These are phyloP conservation scores for Cyanodermella asteris DNA, from an alignment of 2,329 filamentous ascomycete genomes.

Conservation along the genomic window DNA sequence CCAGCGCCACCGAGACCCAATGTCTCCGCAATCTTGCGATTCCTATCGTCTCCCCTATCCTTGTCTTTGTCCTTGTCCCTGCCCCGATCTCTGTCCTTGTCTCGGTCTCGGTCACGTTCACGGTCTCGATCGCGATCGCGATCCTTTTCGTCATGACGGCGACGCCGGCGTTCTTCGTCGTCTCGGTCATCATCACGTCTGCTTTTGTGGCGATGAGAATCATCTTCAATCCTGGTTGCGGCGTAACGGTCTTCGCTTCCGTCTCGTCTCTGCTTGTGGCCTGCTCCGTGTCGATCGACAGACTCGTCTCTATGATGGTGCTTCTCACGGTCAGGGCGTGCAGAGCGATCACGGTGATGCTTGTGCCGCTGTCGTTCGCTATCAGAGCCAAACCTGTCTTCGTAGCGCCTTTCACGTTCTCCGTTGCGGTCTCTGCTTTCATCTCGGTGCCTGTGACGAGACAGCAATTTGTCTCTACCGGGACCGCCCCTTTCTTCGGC, in stretches of 20 bases:
- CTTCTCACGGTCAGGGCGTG: conserved; percentile 4
- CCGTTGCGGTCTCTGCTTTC: too few relatives aligned
- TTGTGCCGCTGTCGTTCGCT: too few relatives aligned
- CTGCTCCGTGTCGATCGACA: not conserved
- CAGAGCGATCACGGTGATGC: too few relatives aligned
- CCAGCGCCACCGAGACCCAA: conserved; percentile 3
- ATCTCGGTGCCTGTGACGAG: too few relatives aligned
- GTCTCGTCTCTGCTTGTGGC: not conserved
- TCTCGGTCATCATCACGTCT: conserved; percentile 3
- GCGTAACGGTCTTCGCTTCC: not conserved
- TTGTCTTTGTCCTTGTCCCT: conserved; percentile 6
- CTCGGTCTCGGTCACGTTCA: conserved; percentile 9
- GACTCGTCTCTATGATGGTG: conserved; percentile 1
- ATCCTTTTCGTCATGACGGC: conserved; percentile 2
- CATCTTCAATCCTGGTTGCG: not conserved
- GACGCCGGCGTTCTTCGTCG: conserved; percentile 1
- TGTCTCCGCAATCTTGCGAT: conserved; percentile 3
- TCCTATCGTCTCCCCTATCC: conserved; percentile 6
- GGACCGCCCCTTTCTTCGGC: too few relatives aligned
- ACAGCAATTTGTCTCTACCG: too few relatives aligned
- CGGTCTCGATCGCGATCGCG: conserved; percentile 3
- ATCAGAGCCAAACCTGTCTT: too few relatives aligned
- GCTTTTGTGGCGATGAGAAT: too few relatives aligned
- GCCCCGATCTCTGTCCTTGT: conserved; percentile 5
- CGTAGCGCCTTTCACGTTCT: too few relatives aligned